Evolutionary conservation across 2,329 filamentous ascomycete genomes (phyloP), one percentile per base, ranked within the genome.

Genomic region (Phoma sp.): DNA sequence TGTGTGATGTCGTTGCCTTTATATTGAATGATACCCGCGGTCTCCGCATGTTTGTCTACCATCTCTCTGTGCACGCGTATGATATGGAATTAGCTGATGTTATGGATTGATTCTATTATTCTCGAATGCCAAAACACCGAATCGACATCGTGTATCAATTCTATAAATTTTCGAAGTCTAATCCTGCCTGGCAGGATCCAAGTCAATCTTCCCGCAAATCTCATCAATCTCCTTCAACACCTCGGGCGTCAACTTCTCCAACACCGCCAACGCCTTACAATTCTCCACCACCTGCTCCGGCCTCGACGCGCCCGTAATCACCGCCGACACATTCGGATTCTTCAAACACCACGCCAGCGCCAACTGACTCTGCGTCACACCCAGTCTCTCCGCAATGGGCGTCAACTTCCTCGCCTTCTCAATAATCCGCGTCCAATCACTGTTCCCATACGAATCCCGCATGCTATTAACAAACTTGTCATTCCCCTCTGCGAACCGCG

Each of bases 351-450:
- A 75, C 11, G 73, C 73, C 32, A 74, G 53, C 38, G 73, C 64
- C 43, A 76, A 46, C 33, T 63, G 60, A 5, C 67, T 78, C 53
- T 83, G 80, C 26, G 81, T 85, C 57, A 87, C 77, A 11, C 83
- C 86, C 29, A 92, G 76, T 65, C 81, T 83, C 28, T 90, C 82
- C 3, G 89, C 88, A 60, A 92, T 82, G 42, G 65, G 66, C 62
- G 73, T 69, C 10, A 77, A 52, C 25, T 69, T 68, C 25, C 51
- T 84, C 48, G 89, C 84, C 71, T 83, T 84, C 62, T 84, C 78
- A 54, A 91, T 78, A 47, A 84, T 74, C 30, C 73, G 76, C 53
- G 82, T 78, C 83, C 84, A 86, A 32, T 75, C 75, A 47, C 84
- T 82, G 50, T 78, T 72, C 7, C 77, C 79, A 60, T 78, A 77